phyloP scores from a whole-genome alignment of 208 protist species.

The Blechomonas ayalai region DNA sequence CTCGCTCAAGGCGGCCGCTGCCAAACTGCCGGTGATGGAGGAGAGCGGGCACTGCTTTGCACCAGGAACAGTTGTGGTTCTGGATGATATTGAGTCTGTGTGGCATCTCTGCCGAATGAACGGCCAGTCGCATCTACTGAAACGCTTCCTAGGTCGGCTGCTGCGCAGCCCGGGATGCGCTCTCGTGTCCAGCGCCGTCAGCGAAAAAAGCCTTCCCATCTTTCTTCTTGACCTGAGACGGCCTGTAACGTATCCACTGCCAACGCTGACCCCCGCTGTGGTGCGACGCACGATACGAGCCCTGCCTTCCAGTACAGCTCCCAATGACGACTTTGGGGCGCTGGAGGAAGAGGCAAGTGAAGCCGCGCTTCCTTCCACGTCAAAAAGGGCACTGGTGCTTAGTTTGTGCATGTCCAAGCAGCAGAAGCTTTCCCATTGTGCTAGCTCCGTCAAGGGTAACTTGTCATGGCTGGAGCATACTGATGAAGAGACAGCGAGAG shows the following conservation, averaged over 20 bases:
- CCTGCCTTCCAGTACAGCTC: no score
- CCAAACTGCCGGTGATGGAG: no score
- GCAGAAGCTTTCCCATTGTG: neutral
- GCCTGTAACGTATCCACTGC: conserved; percentile 23
- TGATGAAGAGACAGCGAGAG: neutral
- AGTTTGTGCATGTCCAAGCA: neutral
- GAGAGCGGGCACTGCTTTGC: conserved; percentile 1
- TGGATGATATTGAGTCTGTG: conserved; percentile 51
- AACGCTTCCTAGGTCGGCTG: conserved; percentile 14
- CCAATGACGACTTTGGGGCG: no score
- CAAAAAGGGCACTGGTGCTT: no score
- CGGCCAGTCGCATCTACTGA: conserved; percentile 12
- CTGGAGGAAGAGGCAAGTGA: no score
- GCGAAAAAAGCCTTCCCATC: conserved; percentile 20
- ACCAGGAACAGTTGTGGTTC: conserved; percentile 34
- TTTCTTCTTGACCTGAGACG: conserved; percentile 16
- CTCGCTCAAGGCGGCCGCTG: no score
- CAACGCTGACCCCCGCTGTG: conserved; percentile 20
- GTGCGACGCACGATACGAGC: conserved; percentile 12
- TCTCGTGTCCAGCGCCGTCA: conserved; percentile 32
- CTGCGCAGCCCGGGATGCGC: conserved; percentile 28
- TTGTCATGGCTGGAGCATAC: neutral
- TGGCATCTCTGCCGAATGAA: conserved; percentile 32
- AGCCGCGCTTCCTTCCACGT: neutral
- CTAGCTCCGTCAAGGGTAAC: no score